Percentiles rank a stretch among this genome's conserved stretches.
Conservation (phyloP, 371 early-diverging fungal species). For the Mucor lusitanicus region DNA sequence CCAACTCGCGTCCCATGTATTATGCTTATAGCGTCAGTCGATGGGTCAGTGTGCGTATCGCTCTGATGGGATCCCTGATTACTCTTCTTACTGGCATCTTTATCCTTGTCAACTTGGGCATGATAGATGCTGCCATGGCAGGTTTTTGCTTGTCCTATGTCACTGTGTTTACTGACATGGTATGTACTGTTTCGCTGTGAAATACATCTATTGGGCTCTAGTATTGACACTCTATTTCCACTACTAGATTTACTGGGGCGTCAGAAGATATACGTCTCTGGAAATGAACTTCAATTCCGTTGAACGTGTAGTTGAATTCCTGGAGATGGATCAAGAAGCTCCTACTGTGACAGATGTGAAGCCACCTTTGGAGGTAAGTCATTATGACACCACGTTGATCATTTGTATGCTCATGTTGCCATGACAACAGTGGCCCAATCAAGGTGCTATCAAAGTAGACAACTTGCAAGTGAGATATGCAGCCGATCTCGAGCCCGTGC, state of each 20-base stretch:
- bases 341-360: conserved; percentile 48
- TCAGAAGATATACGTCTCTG: conserved; percentile 70
- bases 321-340: conserved; percentile 77
- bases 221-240: not conserved
- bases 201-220: not conserved
- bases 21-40: conserved; percentile 76
- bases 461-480: conserved; percentile 62
- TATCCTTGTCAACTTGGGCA: conserved; percentile 43
- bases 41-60: conserved; percentile 79
- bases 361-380: conserved; percentile 57
- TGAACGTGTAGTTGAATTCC: conserved; percentile 84
- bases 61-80: conserved; percentile 66
- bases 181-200: conserved; percentile 33
- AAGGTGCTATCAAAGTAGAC: conserved; percentile 66
- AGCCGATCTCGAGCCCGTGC: conserved; percentile 58
- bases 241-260: conserved; percentile 58
- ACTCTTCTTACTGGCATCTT: conserved; percentile 58
- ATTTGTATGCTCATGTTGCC: not conserved
- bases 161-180: conserved; percentile 47
- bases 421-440: conserved; percentile 56
- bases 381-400: not conserved
- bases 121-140: conserved; percentile 67
- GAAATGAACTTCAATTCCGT: conserved; percentile 86
- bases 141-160: conserved; percentile 79
- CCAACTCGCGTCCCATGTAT: conserved; percentile 68